Conservation (phyloP, 139 green algal species). For the Closterium sp. region DNA sequence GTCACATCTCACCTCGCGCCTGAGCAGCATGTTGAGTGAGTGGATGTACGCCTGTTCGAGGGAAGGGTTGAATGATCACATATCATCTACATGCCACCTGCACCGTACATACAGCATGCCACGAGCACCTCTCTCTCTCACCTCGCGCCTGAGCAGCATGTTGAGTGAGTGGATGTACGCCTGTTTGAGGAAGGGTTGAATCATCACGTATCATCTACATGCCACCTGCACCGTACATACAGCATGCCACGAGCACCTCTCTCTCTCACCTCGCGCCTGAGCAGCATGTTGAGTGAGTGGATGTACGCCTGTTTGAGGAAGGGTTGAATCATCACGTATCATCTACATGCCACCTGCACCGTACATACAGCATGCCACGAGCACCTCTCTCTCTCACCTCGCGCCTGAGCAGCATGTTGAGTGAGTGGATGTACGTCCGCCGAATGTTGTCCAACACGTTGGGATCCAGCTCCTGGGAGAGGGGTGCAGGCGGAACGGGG, state of each 20-base stretch:
- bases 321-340: no score
- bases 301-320: background rate
- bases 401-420: background rate
- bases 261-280: background rate
- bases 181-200: no score
- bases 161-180: background rate
- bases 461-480: background rate
- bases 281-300: background rate
- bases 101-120: no score
- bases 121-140: background rate
- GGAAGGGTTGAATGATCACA: no score
- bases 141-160: background rate
- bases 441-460: background rate
- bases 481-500: background rate
- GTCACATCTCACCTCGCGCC: background rate
- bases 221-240: no score
- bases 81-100: no score
- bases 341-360: no score
- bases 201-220: no score
- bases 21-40: no score
- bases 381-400: background rate
- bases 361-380: no score
- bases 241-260: no score
- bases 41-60: no score
- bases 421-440: background rate